Conservation (phyloP, 1,139 yeast species). For the Taphrina populina region DNA sequence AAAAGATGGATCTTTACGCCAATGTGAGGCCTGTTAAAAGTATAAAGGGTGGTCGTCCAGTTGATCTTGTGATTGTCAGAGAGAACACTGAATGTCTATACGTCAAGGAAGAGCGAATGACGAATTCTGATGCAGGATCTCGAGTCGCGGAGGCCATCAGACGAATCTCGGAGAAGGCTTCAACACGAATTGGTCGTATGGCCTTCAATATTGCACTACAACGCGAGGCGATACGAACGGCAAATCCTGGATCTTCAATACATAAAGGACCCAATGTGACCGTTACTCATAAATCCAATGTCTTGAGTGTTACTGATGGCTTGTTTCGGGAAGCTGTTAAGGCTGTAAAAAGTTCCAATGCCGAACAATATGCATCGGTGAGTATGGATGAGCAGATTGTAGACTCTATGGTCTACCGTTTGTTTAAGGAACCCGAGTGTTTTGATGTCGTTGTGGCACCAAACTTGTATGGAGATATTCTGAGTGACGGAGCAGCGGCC, state of each 20-base stretch:
- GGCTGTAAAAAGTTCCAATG: slow-evolving; percentile 66
- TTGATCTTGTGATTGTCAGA: slow-evolving; percentile 95
- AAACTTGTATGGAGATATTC: slow-evolving; percentile 93
- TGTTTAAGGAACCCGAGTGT: slow-evolving; percentile 96
- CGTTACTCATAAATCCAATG: slow-evolving; percentile 95
- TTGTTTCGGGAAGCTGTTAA: slow-evolving; percentile 90
- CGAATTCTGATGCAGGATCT: slow-evolving; percentile 67
- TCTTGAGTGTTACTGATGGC: slow-evolving; percentile 88
- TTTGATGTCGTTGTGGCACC: slow-evolving; percentile 99
- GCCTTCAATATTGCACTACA: slow-evolving; percentile 90
- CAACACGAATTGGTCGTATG: slow-evolving; percentile 80
- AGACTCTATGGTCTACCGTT: slow-evolving; percentile 97
- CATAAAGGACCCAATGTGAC: slow-evolving; percentile 68
- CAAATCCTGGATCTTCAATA: slow-evolving; percentile 48
- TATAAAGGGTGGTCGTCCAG: slow-evolving; percentile 80
- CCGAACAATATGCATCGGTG: slow-evolving; percentile 49
- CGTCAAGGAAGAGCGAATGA: slow-evolving; percentile 84
- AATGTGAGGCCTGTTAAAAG: slow-evolving; percentile 97
- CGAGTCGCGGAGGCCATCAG: slow-evolving; percentile 96
- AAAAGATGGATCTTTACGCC: slow-evolving; percentile 90
- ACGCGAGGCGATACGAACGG: slow-evolving; percentile 78
- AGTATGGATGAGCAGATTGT: slow-evolving; percentile 91
- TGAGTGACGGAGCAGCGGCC: slow-evolving; percentile 99
- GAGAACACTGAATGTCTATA: slow-evolving; percentile 94
- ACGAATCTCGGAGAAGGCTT: slow-evolving; percentile 86